A percentile compares a stretch with the other conserved stretches of the same genome.
Conservation (phyloP, 1,139 yeast species). For the Arxiozyma bovina region DNA sequence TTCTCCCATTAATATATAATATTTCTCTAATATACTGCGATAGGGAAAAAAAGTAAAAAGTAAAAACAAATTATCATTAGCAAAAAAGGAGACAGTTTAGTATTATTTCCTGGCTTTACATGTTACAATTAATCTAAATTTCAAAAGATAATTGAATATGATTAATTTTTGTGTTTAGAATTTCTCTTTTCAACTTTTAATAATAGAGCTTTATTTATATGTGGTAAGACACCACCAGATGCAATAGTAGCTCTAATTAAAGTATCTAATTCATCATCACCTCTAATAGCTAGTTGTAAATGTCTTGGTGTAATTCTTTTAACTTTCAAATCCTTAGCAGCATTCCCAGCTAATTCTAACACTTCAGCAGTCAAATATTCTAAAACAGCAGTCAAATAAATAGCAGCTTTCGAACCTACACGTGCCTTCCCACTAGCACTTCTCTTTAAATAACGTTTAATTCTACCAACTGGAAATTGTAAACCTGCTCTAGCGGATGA, state of each 20-base stretch:
- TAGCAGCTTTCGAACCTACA: slow-evolving; percentile 96
- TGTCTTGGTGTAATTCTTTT: slow-evolving; percentile 99
- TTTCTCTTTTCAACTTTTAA: slow-evolving; percentile 61
- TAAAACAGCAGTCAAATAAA: slow-evolving; percentile 90
- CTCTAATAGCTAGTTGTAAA: slow-evolving; percentile 95
- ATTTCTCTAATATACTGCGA: not conserved
- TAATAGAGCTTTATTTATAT: slow-evolving; percentile 84
- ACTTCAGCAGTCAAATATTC: slow-evolving; percentile 98
- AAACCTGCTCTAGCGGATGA: slow-evolving; percentile 97
- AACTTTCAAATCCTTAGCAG: slow-evolving; percentile 96
- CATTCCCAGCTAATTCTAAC: slow-evolving; percentile 96
- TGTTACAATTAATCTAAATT: too few relatives aligned
- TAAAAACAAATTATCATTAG: not conserved
- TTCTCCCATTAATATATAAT: not conserved
- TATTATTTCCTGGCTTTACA: too few relatives aligned
- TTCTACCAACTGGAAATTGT: slow-evolving; percentile 98
- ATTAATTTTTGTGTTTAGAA: not conserved
- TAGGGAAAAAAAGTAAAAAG: not conserved
- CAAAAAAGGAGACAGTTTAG: not conserved
- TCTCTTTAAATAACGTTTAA: slow-evolving; percentile 86
- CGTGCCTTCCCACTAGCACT: slow-evolving; percentile 89
- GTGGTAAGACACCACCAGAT: slow-evolving; percentile 98
- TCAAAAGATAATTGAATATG: too few relatives aligned
- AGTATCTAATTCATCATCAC: slow-evolving; percentile 96
- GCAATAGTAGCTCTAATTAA: slow-evolving; percentile 97